These are phyloP conservation scores for Ophiostoma ulmi DNA, from an alignment of 2,329 filamentous ascomycete genomes.

Conservation along the genomic window DNA sequence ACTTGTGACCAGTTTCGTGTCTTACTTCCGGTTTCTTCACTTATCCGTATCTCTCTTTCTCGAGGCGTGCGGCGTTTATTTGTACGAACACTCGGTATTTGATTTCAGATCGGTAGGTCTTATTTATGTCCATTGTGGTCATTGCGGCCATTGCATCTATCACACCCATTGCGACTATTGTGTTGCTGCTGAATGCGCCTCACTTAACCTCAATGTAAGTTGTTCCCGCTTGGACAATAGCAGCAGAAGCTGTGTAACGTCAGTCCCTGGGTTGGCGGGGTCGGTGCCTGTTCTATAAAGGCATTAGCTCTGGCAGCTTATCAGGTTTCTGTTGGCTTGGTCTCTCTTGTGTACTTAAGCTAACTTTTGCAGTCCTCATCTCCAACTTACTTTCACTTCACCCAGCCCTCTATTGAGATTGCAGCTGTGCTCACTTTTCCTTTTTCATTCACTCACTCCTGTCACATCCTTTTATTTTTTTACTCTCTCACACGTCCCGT, in stretches of 20 bases:
- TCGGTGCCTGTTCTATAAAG: not conserved
- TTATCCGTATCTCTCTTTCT: slow-evolving; percentile 16
- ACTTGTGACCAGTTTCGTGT: not conserved
- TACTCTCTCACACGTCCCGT: not conserved
- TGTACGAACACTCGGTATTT: slow-evolving; percentile 19
- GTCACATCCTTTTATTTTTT: not conserved
- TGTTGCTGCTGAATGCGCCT: not conserved
- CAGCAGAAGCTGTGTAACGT: not conserved
- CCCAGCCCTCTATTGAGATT: not conserved
- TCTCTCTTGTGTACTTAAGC: not conserved
- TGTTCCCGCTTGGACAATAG: not conserved
- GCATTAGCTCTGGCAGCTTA: not conserved
- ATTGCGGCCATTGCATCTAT: not conserved
- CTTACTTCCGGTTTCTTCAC: slow-evolving; percentile 15
- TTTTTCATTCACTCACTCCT: not conserved
- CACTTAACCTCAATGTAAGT: slow-evolving; percentile 6
- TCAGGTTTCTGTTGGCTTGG: not conserved
- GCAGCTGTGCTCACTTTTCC: not conserved
- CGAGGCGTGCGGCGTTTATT: slow-evolving; percentile 22
- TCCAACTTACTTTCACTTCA: not conserved
- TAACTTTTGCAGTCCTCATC: slow-evolving; percentile 5
- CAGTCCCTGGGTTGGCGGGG: not conserved
- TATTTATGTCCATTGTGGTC: not conserved
- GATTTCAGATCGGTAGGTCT: slow-evolving; percentile 21
- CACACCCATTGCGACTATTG: not conserved